Evolutionary conservation across 1,139 yeast species (phyloP), one percentile per base, ranked within the genome.

Genomic region (Pichia inconspicua): DNA sequence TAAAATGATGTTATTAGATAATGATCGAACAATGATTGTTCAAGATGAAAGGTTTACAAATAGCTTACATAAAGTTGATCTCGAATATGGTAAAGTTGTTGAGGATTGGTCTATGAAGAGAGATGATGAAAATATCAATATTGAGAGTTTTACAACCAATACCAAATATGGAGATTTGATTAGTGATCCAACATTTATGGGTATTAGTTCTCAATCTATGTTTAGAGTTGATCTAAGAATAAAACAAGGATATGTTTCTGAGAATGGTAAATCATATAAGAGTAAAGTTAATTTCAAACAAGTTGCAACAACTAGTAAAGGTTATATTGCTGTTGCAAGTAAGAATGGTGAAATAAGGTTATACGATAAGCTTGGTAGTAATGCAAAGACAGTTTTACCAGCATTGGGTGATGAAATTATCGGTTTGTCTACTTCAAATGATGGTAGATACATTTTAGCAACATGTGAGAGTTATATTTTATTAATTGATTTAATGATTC

Each of bases 181-280:
- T 0, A 74, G 70, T 11, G 96, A 88, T 57, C 82, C 78, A 53
- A 84, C 90, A 0, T 73, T 89, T 52, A 64, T 83, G 41, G 96
- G 95, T 53, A 67, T 84, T 7, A 77, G 90, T 0, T 64, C 70
- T 10, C 80, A 81, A 54, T 77, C 84, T 2, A 55, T 88, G 44
- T 88, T 86, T 69, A 74, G 76, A 49, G 72, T 89, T 48, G 96
- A 88, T 68, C 96, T 96, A 41, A 77, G 96, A 59, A 60, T 84
- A 40, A 78, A 78, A 17, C 70, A 79, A 54, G 79, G 79, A 54
- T 51, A 49, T 43, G 57, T 80, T 28, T 81, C 83, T 4, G 80
- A 78, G 27, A 67, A 72, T 38, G 80, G 80, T 54, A 73, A 75
- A 54, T 68, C 72, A 49, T 82, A 80, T 59, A 74, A 74, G 14